Base-by-base conservation (phyloP, 306 rosid species). In the Bauhinia variegata region DNA sequence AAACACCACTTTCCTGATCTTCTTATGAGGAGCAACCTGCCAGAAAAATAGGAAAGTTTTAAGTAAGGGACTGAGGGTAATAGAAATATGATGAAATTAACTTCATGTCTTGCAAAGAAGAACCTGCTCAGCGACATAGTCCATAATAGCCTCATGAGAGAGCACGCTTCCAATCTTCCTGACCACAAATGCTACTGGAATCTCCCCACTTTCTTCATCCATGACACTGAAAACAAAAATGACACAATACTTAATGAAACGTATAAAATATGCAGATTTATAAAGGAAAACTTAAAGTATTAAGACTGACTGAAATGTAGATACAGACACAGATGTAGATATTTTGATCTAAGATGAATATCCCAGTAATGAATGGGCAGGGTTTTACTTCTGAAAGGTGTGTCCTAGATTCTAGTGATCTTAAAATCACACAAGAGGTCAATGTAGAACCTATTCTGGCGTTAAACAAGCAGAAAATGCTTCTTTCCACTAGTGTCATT, bases 1-100 rank as follows among this genome's bases (percentile, higher is more conserved):
- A 82, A 93, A 89, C 12, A 88, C 71, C 56, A 93, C 96, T 80
- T 83, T 88, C 70, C 96, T 77, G 13, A 88, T 65, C 74, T 89
- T 93, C 83, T 83, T 89, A 77, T 81, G 78, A 12, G 98, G 91
- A 48, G 97, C 83, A 78, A 89, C 97, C 95, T 90, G 76, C 65
- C 58, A 49, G 23, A 69, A 68, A 34, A 36, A 15, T 17, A 6
- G 37, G 28, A 54, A 41, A 50, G 2, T 39, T 28, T 77, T 3
- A 48, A 23, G 28, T 54, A 69, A 37, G 72, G 46, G 48, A 60
- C 12, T 19, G 60, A 59, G 58, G 57, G 59, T 57, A 68, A 73
- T 31, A 46, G 49, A 63, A 68, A 73, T 68, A 51, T 68, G 42
- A 39, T 39, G 43, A 34, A 3, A 36, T 59, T n/a, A 12, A 30